Evolutionary conservation across 2,329 filamentous ascomycete genomes (phyloP).

Genomic region (Fusarium circinatum): DNA sequence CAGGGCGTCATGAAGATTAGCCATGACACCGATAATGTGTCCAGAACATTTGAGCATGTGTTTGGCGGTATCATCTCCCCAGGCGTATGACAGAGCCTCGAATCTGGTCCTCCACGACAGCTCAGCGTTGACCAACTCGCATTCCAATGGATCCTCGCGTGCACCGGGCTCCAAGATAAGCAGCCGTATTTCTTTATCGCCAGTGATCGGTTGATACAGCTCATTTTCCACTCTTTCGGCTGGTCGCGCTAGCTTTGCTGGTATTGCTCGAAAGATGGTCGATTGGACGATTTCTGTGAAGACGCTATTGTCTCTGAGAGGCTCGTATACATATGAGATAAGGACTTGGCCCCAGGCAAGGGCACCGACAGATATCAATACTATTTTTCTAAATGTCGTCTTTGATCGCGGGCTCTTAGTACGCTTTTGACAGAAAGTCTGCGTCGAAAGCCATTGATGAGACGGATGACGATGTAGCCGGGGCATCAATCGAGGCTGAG

Average conservation of each 20-base stretch:
- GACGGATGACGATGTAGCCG: too few relatives aligned
- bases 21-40: fast-evolving
- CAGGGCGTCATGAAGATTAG: fast-evolving
- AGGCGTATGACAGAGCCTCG: not conserved
- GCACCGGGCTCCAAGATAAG: not conserved
- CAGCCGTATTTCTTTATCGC: not conserved
- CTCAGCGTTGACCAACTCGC: not conserved
- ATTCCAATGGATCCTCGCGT: not conserved
- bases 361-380: fast-evolving
- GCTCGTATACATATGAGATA: not conserved
- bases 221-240: fast-evolving
- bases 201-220: not conserved
- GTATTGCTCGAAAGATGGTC: not conserved
- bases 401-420: not conserved
- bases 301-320: not conserved
- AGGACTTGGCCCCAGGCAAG: not conserved
- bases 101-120: not conserved
- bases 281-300: not conserved
- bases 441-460: not conserved
- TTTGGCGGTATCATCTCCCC: not conserved
- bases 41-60: fast-evolving
- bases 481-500: too few relatives aligned
- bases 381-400: fast-evolving
- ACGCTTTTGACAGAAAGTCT: fast-evolving
- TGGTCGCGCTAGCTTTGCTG: fast-evolving